These are phyloP conservation scores for Globisporangium mamillatum DNA, from an alignment of 352 stramenopile species.

Conservation along the genomic window DNA sequence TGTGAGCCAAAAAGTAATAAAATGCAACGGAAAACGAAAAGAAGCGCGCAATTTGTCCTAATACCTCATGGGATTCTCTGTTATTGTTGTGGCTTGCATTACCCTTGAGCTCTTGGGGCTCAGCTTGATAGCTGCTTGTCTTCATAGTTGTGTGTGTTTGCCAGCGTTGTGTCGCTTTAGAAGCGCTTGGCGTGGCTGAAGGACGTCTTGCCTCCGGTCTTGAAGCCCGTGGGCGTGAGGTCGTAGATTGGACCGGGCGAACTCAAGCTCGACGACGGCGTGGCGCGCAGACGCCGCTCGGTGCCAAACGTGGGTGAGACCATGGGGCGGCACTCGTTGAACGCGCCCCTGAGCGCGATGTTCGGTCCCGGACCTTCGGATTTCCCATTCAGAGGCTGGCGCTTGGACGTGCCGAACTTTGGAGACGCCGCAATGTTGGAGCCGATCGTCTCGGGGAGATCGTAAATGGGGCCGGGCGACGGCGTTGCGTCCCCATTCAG, in stretches of 20 bases:
- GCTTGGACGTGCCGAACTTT: conserved; percentile 64
- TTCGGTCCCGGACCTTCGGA: conserved; percentile 61
- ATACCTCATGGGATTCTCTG: not conserved
- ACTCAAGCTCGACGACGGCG: conserved; percentile 20
- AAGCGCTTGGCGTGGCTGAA: conserved; percentile 79
- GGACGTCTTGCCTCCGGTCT: conserved; percentile 42
- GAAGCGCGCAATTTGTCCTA: conserved; percentile 1
- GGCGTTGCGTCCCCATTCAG: conserved; percentile 54
- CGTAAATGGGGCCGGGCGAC: conserved; percentile 75
- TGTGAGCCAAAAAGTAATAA: conserved; percentile 18
- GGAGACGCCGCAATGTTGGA: conserved; percentile 26
- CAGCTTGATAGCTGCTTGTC: not conserved
- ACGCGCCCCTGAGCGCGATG: conserved; percentile 52
- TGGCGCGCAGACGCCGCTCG: conserved; percentile 43
- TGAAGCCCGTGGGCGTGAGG: conserved; percentile 55
- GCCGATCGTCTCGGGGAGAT: conserved; percentile 50
- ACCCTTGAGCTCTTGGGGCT: not conserved
- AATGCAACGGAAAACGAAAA: conserved; percentile 14
- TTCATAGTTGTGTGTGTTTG: not conserved
- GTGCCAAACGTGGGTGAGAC: conserved; percentile 75
- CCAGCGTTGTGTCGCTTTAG: not conserved
- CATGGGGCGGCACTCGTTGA: conserved; percentile 37
- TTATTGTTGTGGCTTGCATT: not conserved
- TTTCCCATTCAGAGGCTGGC: conserved; percentile 51
- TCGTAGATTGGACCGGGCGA: conserved; percentile 74